Conservation (phyloP, 139 green algal genomes). For the Limnomonas spitsbergensis region DNA sequence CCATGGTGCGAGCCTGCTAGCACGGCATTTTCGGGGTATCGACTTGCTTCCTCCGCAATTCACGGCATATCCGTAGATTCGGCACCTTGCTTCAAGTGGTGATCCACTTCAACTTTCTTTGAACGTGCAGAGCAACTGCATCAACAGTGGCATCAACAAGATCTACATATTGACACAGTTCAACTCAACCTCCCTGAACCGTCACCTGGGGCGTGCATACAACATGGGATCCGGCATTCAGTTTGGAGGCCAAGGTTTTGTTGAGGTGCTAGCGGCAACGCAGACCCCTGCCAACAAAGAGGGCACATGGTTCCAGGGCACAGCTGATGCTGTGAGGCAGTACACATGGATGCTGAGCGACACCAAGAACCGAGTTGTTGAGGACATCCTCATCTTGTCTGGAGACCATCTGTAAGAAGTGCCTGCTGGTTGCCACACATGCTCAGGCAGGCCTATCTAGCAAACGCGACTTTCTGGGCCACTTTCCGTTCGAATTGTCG, state of each 20-base stretch:
- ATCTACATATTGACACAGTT: constrained; percentile 56
- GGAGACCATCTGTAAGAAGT: constrained; percentile 46
- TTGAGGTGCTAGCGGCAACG: constrained; percentile 89
- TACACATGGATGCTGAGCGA: constrained; percentile 94
- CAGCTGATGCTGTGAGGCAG: constrained; percentile 94
- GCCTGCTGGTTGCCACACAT: no score
- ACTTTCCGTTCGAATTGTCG: no score
- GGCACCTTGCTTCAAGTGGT: no score
- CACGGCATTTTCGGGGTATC: not conserved
- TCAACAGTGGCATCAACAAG: constrained; percentile 97
- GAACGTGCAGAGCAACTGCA: constrained; percentile 84
- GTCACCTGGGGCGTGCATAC: constrained; percentile 93
- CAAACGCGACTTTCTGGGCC: no score
- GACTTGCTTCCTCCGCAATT: not conserved
- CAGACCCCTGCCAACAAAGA: constrained; percentile 41
- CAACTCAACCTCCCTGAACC: constrained; percentile 98
- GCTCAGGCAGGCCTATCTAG: no score
- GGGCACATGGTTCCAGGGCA: constrained; percentile 81
- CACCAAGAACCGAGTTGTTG: constrained; percentile 86
- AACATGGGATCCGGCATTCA: constrained; percentile 86
- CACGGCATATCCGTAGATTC: not conserved
- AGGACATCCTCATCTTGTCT: constrained; percentile 93
- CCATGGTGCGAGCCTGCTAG: constrained; percentile 62
- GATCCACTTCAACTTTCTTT: no score
- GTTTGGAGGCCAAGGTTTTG: constrained; percentile 86